Percentiles rank a stretch among this genome's conserved stretches.
Evolutionary conservation across 2,329 filamentous ascomycete species (phyloP).

Genomic region (Exophiala calicioides): DNA sequence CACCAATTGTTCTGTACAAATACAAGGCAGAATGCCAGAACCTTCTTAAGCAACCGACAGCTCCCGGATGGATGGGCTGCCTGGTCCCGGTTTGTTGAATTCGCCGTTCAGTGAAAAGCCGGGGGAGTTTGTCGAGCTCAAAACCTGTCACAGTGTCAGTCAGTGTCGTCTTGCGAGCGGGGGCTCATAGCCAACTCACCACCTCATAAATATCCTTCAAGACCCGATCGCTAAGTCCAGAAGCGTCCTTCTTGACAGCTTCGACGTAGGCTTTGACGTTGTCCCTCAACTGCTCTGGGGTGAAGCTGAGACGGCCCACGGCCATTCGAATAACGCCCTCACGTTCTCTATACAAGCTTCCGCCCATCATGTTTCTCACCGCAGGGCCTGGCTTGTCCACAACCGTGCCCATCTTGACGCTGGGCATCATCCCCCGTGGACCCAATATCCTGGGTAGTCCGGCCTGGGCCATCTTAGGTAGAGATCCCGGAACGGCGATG

Average conservation of each 20-base stretch:
- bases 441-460: constrained; percentile 78
- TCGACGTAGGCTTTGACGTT: constrained; percentile 80
- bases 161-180: constrained; percentile 15
- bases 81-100: constrained; percentile 46
- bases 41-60: constrained; percentile 16
- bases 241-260: constrained; percentile 76
- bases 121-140: constrained; percentile 84
- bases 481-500: constrained; percentile 78
- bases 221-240: constrained; percentile 57
- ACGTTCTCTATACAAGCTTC: constrained; percentile 82
- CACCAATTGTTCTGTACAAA: constrained; percentile 46
- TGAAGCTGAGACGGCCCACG: constrained; percentile 87
- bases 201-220: constrained; percentile 74
- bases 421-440: constrained; percentile 91
- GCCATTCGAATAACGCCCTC: constrained; percentile 81
- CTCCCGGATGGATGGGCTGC: constrained; percentile 17
- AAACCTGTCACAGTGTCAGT: constrained; percentile 60
- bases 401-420: constrained; percentile 81
- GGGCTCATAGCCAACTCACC: constrained; percentile 44
- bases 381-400: constrained; percentile 74
- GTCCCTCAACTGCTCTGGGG: constrained; percentile 78
- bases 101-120: constrained; percentile 84
- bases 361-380: constrained; percentile 80
- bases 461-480: constrained; percentile 78
- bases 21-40: constrained; percentile 48